phyloP scores from a whole-genome alignment of 345 rosid species.

The Pelargonium nanum region DNA sequence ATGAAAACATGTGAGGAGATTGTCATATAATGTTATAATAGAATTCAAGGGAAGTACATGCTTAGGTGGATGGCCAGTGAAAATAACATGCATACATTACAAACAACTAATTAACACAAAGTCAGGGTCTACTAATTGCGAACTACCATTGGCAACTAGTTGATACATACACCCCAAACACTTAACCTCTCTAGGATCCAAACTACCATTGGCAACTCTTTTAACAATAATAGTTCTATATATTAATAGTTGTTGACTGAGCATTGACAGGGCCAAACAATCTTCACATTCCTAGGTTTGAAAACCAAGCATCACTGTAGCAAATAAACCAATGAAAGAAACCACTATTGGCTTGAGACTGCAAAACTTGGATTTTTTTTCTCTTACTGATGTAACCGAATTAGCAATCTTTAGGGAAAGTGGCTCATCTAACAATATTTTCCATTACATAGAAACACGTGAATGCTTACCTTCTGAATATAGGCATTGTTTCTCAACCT shows the following conservation, averaged over 20 bases:
- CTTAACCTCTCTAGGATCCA: not conserved
- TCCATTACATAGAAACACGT: not conserved
- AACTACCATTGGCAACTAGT: not conserved
- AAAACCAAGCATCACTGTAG: not conserved
- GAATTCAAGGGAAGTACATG: not conserved
- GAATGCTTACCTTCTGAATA: conserved; percentile 43
- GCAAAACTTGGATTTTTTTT: no score
- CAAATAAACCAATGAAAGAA: not conserved
- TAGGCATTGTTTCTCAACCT: conserved; percentile 36
- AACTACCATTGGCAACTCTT: not conserved
- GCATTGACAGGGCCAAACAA: not conserved
- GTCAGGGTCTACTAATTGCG: no score
- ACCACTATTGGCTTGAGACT: not conserved
- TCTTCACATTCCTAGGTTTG: not conserved
- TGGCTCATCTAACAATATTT: not conserved
- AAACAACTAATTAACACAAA: no score
- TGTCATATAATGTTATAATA: not conserved
- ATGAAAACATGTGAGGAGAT: conserved; percentile 11
- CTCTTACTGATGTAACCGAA: not conserved
- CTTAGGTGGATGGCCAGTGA: not conserved
- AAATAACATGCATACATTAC: not conserved
- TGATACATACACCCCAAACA: not conserved
- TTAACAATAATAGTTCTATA: not conserved
- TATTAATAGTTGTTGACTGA: not conserved
- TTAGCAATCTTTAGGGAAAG: not conserved